Evolutionary conservation across 176 grass and related monocot genomes (phyloP), one percentile per base, ranked within the genome.

Genomic region (Lolium perenne): DNA sequence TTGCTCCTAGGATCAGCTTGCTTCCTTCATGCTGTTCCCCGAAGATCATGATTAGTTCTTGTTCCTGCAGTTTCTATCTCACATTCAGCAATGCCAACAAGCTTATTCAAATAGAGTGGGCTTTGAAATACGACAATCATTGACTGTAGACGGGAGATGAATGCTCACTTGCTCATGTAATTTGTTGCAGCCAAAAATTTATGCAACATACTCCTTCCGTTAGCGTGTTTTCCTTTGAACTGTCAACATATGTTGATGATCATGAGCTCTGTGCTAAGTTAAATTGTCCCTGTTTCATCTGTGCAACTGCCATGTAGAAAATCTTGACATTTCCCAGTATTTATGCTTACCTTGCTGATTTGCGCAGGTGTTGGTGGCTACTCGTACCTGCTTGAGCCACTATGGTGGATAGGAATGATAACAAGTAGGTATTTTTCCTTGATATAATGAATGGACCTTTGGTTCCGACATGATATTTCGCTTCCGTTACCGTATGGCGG

Each of bases 331-430:
- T 63, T 54, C 38, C 45, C 1, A 81, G n/a, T 71, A 17, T 10
- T 71, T 71, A 38, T 43, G 12, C 76, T 81, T 80, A 8, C 2
- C 16, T 77, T 88, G 14, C 57, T 84, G 9, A 67, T 85, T 86
- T 77, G 20, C 60, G 74, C 91, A 98, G 95, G 95, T 89, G 89
- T 87, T 80, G 95, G 95, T 80, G 95, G 95, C 59, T 98, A 98
- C 92, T 98, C 95, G 16, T 98, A 98, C 83, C 85, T 98, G 84
- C 92, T 93, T 29, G 95, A 98, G 73, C 95, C 95, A 72, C 84
- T 98, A 5, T 98, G 95, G 95, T 98, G 95, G 95, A 90, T 78
- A 32, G 95, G 95, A 82, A 93, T 98, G 93, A 94, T 95, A 87
- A 59, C 95, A 83, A 98, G 95, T 98, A 83, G 22, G 95, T 90